Percentiles rank a stretch among this genome's conserved stretches.
These are phyloP conservation scores for Leptographium procerum DNA, from an alignment of 2,329 filamentous ascomycete genomes.

Conservation along the genomic window DNA sequence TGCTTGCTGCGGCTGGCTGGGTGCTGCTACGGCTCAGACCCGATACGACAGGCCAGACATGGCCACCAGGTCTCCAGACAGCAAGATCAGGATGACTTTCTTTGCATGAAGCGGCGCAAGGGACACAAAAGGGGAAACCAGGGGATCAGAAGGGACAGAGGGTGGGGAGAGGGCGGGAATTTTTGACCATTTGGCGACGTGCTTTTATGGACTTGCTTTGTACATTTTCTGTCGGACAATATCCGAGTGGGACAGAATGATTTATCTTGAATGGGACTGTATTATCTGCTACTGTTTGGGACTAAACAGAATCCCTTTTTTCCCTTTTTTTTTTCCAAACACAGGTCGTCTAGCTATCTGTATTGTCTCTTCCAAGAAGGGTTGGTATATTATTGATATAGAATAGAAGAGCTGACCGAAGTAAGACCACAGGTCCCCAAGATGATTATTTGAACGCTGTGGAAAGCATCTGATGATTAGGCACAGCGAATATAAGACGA, in stretches of 20 bases:
- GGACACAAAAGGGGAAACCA: neutral
- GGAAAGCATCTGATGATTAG: no score
- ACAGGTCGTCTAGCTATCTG: neutral
- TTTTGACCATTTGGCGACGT: neutral
- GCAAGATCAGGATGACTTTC: neutral
- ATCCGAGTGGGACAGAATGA: neutral
- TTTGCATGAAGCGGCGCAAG: constrained; percentile 4
- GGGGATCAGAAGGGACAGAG: neutral
- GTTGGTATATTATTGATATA: neutral
- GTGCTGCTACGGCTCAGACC: no score
- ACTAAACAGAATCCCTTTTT: neutral
- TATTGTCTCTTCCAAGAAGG: neutral
- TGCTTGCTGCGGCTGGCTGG: no score
- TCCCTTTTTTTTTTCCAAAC: neutral
- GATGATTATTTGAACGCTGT: no score
- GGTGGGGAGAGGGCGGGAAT: no score
- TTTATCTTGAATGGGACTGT: neutral
- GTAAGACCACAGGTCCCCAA: no score
- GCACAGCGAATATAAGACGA: no score
- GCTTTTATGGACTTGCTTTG: neutral
- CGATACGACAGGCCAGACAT: neutral
- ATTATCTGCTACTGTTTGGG: neutral
- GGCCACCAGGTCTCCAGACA: neutral
- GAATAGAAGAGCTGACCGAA: neutral
- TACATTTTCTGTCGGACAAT: neutral